Conservation (phyloP, 495 filamentous ascomycete species). For the Penicillium tannophilum region DNA sequence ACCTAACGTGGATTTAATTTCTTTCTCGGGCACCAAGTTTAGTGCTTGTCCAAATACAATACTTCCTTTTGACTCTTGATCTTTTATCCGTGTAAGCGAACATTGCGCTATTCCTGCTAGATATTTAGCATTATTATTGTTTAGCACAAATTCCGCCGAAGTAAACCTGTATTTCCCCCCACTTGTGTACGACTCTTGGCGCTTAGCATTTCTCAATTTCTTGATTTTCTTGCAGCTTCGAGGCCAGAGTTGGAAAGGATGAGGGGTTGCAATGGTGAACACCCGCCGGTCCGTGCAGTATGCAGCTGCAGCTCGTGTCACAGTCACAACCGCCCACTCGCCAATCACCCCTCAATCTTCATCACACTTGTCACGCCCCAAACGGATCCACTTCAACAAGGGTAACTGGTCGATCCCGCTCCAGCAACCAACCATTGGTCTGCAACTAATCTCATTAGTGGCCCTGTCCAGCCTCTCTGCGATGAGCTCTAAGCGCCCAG, state of each 20-base stretch:
- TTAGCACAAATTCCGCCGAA: neutral
- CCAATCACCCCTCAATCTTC: slow-evolving; percentile 29
- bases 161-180: neutral
- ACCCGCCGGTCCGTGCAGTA: slow-evolving; percentile 26
- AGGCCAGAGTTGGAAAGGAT: neutral
- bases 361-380: slow-evolving; percentile 31
- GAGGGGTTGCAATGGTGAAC: slow-evolving; percentile 7
- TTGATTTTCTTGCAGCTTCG: neutral
- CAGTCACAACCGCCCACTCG: slow-evolving; percentile 39
- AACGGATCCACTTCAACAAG: slow-evolving; percentile 13
- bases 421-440: slow-evolving; percentile 15
- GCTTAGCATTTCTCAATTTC: slow-evolving; percentile 2
- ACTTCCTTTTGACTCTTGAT: neutral
- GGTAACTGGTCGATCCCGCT: slow-evolving; percentile 16
- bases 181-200: neutral
- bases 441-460: neutral
- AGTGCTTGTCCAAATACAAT: neutral
- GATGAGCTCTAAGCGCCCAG: slow-evolving; percentile 31
- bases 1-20: slow-evolving; percentile 1
- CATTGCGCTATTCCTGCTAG: neutral
- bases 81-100: neutral
- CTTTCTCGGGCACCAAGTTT: neutral
- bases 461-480: slow-evolving; percentile 20
- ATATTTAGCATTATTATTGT: neutral
- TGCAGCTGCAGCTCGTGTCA: slow-evolving; percentile 39